These are phyloP conservation scores for Cyclotella choctawhatcheeana DNA, from an alignment of 108 stramenopile genomes.

Conservation along the genomic window DNA sequence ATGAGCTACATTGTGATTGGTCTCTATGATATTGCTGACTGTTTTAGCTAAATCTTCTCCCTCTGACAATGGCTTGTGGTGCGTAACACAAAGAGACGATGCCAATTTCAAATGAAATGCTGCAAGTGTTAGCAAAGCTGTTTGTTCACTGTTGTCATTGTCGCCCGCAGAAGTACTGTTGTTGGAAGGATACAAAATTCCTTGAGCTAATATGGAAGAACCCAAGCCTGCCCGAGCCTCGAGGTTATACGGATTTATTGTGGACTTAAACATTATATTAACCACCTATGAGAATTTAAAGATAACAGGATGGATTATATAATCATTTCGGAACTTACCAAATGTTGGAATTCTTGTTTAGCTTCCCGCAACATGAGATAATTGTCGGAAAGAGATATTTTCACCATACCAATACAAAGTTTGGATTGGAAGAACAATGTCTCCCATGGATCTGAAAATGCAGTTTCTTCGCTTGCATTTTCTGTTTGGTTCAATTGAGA, in stretches of 20 bases:
- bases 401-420: conserved; percentile 24
- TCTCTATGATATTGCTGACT: not conserved
- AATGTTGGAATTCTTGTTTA: conserved; percentile 21
- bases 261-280: not conserved
- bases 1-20: conserved; percentile 1
- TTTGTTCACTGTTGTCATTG: conserved; percentile 6
- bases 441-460: not conserved
- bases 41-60: not conserved
- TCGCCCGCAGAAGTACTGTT: not conserved
- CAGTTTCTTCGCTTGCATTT: not conserved
- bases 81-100: conserved; percentile 24
- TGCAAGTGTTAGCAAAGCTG: conserved; percentile 34
- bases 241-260: conserved; percentile 19
- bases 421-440: not conserved
- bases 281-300: not conserved
- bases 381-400: conserved; percentile 7
- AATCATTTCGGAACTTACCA: conserved; percentile 32
- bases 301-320: not conserved
- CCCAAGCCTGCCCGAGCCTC: conserved; percentile 36
- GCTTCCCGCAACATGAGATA: conserved; percentile 23
- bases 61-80: not conserved
- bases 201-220: conserved; percentile 38
- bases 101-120: conserved; percentile 41
- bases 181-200: conserved; percentile 19
- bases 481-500: too few species aligned